phyloP scores from a whole-genome alignment of 1,284 basidiomycete species.

The Rhodotorula sp. region DNA sequence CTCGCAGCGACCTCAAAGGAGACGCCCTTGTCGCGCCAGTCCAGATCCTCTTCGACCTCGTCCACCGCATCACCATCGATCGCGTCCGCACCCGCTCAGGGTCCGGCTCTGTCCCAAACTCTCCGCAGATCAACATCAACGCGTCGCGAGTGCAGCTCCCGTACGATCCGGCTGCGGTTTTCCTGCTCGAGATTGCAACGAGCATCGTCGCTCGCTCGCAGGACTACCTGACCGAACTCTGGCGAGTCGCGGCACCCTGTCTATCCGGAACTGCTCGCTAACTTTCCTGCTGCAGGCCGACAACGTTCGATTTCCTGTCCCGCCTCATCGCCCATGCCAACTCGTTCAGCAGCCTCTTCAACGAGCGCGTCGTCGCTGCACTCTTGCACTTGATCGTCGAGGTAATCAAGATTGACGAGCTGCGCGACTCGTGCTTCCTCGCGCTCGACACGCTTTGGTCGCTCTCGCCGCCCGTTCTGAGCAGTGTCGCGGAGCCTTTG shows the following conservation, averaged over 20 bases:
- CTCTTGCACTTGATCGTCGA: slow-evolving; percentile 75
- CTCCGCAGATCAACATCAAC: slow-evolving; percentile 46
- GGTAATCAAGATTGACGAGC: slow-evolving; percentile 69
- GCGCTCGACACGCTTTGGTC: slow-evolving; percentile 85
- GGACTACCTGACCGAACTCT: slow-evolving; percentile 73
- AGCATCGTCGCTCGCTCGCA: slow-evolving; percentile 76
- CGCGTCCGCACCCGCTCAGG: slow-evolving; percentile 47
- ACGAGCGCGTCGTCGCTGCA: slow-evolving; percentile 94
- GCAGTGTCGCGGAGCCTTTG: slow-evolving; percentile 84
- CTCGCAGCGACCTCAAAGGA: slow-evolving; percentile 43
- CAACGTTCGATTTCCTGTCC: slow-evolving; percentile 87
- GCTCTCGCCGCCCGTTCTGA: slow-evolving; percentile 72
- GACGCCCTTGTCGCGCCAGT: slow-evolving; percentile 79
- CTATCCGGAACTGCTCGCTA: neutral
- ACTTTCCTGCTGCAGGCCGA: slow-evolving; percentile 61
- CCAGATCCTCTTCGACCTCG: slow-evolving; percentile 81
- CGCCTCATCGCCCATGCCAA: slow-evolving; percentile 71
- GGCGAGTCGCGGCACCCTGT: slow-evolving; percentile 57
- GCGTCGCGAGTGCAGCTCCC: slow-evolving; percentile 58
- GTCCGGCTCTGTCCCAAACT: slow-evolving; percentile 27
- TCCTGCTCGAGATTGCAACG: slow-evolving; percentile 90
- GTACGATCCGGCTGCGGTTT: slow-evolving; percentile 92
- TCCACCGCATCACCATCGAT: slow-evolving; percentile 78
- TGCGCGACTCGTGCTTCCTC: slow-evolving; percentile 89
- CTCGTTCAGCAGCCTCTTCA: slow-evolving; percentile 81